phyloP scores from a whole-genome alignment of 1,284 basidiomycete genomes.

The Cryptococcus maquisensis region DNA sequence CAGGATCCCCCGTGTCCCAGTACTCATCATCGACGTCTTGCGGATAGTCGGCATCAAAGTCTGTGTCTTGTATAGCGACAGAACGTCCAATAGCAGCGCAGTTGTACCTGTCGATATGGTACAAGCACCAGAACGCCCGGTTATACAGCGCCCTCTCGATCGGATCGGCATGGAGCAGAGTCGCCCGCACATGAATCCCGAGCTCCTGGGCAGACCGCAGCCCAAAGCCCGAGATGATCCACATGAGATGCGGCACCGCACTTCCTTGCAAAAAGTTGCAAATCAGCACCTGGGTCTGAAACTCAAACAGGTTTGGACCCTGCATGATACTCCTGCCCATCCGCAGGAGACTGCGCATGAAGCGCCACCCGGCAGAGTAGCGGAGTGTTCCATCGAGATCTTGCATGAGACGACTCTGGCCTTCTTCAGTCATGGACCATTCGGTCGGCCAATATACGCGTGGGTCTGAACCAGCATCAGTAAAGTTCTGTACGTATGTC shows the following conservation, averaged over 20 bases:
- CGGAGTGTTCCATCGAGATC: conserved; percentile 40
- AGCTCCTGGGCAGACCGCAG: conserved; percentile 58
- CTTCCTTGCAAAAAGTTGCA: conserved; percentile 55
- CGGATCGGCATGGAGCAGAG: conserved; percentile 33
- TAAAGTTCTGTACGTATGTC: no score
- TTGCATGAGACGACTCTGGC: conserved; percentile 29
- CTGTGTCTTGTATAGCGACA: conserved; percentile 77
- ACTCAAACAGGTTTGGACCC: conserved; percentile 65
- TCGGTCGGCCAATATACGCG: conserved; percentile 54
- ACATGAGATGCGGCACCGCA: conserved; percentile 64
- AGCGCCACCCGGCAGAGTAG: conserved; percentile 70
- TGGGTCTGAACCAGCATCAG: conserved; percentile 46
- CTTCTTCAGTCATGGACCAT: conserved; percentile 40
- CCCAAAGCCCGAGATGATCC: conserved; percentile 67
- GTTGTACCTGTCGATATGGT: conserved; percentile 53
- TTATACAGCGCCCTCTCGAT: conserved; percentile 66
- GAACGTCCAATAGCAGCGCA: conserved; percentile 72
- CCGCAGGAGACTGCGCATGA: conserved; percentile 61
- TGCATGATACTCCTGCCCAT: conserved; percentile 55
- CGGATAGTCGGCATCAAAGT: conserved; percentile 73
- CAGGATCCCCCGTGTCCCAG: conserved; percentile 57
- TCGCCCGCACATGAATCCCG: conserved; percentile 44
- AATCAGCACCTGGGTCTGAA: conserved; percentile 58
- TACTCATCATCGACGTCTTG: conserved; percentile 81
- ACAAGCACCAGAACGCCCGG: conserved; percentile 68